Evolutionary conservation across 2,329 filamentous ascomycete species (phyloP), one percentile per base, ranked within the genome.

Genomic region (Trichoderma sp.): DNA sequence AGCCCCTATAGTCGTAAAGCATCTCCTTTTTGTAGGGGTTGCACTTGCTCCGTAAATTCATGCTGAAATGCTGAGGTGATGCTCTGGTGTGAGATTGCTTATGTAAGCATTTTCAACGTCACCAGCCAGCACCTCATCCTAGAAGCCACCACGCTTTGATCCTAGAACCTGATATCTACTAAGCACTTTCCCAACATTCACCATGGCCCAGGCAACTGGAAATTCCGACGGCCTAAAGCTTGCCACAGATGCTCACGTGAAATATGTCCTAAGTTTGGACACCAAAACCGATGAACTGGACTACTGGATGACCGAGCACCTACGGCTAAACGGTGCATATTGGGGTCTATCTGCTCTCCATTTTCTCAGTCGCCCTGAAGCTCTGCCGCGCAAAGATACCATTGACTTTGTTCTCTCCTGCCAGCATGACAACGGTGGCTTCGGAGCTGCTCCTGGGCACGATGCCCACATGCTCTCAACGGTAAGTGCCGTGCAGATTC

Each of bases 381-480:
- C 91, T 3, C 86, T 99, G 10, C 91, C 94, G 12, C 88, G 92
- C 64, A 84, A 89, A 64, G 89, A 92, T 70, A 91, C 95, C 27
- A 90, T 99, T 75, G 88, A 94, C 72, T 99, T 97, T 80, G 92
- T 98, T n/a, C 86, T 97, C 60, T 94, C 91, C n/a, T 99, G 95
- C 73, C 90, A 97, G 81, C 90, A 93, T 77, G 89, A 92, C 1
- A 92, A 85, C 76, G 95, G 95, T 58, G 95, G 95, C 15, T 98
- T 99, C 76, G 94, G 94, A 57, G 94, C 95, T 64, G 94, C 94
- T 13, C 95, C 95, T 0, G 92, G 92, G 6, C 95, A 99, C 78
- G 95, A 99, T 81, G 89, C 94, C 29, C 95, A 99, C 79, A 92
- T 99, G 88, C 87, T 98, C 63, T 97, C 94, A 78, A 99, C 95